Percentiles rank a stretch among this genome's conserved stretches.
Conservation (phyloP, 768 basidiomycete species). For the Leccinum subgranulosum region DNA sequence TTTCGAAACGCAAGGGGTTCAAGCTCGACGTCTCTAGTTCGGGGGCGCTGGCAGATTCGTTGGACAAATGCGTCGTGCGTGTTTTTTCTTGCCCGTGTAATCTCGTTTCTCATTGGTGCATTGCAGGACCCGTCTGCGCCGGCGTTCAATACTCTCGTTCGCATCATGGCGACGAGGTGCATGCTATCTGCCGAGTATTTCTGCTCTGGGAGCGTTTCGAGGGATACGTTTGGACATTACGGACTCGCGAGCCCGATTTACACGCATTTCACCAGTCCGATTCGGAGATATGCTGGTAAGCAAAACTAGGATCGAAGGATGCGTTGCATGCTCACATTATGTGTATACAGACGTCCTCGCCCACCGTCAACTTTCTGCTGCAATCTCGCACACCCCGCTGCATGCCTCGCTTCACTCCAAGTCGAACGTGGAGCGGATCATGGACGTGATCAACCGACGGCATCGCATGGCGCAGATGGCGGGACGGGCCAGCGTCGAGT, state of each 20-base stretch:
- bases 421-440: slow-evolving; percentile 77
- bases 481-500: slow-evolving; percentile 93
- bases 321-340: not conserved
- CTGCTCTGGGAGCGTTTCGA: slow-evolving; percentile 88
- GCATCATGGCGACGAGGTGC: slow-evolving; percentile 98
- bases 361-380: slow-evolving; percentile 89
- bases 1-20: slow-evolving; percentile 81
- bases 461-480: slow-evolving; percentile 99
- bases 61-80: slow-evolving; percentile 84
- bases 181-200: slow-evolving; percentile 99
- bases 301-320: not conserved
- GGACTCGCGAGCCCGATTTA: slow-evolving; percentile 97
- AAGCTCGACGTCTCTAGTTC: slow-evolving; percentile 88
- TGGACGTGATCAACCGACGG: slow-evolving; percentile 85
- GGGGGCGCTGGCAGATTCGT: slow-evolving; percentile 79
- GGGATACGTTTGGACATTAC: slow-evolving; percentile 94
- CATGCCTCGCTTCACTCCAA: slow-evolving; percentile 90
- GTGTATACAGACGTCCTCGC: slow-evolving; percentile 75
- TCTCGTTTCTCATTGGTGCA: not conserved
- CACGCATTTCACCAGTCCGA: slow-evolving; percentile 98
- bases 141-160: slow-evolving; percentile 94
- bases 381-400: slow-evolving; percentile 79
- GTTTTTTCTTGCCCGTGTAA: not conserved
- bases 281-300: slow-evolving; percentile 88
- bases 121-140: slow-evolving; percentile 75